These are phyloP conservation scores for Phytophthora cryptogea DNA, from an alignment of 352 stramenopile genomes.

Conservation along the genomic window DNA sequence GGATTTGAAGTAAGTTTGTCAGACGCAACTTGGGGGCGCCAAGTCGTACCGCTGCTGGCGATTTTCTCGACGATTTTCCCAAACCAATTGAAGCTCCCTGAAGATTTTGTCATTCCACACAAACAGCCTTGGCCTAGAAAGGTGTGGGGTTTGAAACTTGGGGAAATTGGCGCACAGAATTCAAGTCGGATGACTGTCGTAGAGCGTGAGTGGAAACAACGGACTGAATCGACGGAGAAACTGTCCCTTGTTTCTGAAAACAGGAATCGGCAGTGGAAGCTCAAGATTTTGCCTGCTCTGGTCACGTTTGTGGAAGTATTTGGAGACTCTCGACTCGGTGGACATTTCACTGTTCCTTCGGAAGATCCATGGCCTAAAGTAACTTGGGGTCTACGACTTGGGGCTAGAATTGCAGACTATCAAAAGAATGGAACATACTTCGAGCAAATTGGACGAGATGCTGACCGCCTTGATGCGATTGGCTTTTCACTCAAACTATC, in stretches of 20 bases:
- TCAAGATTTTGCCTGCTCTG: constrained; percentile 25
- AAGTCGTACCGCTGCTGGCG: constrained; percentile 27
- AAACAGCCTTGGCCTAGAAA: constrained; percentile 28
- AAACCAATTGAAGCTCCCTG: constrained; percentile 1
- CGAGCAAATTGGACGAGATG: constrained; percentile 32
- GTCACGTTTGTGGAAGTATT: constrained; percentile 32
- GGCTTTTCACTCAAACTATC: constrained; percentile 33
- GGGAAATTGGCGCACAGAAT: constrained; percentile 23
- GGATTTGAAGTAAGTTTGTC: constrained; percentile 31
- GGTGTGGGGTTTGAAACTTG: constrained; percentile 28
- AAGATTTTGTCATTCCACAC: constrained; percentile 29
- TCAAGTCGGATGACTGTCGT: constrained; percentile 10
- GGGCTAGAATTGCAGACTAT: constrained; percentile 19
- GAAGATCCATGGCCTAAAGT: constrained; percentile 27
- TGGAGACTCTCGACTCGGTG: constrained; percentile 23
- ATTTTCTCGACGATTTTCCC: constrained; percentile 29
- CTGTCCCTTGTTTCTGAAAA: constrained; percentile 12
- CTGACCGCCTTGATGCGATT: constrained; percentile 21
- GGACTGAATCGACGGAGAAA: not conserved
- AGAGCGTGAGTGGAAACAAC: constrained; percentile 18
- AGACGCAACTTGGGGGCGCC: constrained; percentile 23
- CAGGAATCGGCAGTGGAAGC: constrained; percentile 17
- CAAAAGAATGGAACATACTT: constrained; percentile 28
- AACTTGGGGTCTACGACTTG: constrained; percentile 31
- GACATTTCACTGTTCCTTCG: constrained; percentile 29